Conservation (phyloP, 2,329 filamentous ascomycete species). For the Rutstroemia sp. region DNA sequence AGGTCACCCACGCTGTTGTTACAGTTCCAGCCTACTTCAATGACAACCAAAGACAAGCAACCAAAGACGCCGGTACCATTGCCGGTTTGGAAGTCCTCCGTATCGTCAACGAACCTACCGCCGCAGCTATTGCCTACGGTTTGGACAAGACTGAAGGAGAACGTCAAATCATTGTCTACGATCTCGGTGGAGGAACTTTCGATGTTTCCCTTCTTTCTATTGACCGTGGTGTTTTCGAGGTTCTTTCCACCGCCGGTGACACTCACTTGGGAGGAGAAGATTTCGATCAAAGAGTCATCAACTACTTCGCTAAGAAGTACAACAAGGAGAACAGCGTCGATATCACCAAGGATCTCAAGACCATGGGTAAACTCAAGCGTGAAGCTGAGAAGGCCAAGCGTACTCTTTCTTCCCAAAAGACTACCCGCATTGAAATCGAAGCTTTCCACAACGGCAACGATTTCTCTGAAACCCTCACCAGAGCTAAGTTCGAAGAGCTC, state of each 20-base stretch:
- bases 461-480: constrained; percentile 94
- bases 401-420: constrained; percentile 92
- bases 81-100: constrained; percentile 95
- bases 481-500: constrained; percentile 97
- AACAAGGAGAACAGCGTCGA: constrained; percentile 35
- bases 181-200: constrained; percentile 99
- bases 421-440: constrained; percentile 97
- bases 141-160: constrained; percentile 96
- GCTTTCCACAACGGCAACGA: constrained; percentile 97
- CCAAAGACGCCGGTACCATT: constrained; percentile 98
- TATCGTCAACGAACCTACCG: constrained; percentile 99
- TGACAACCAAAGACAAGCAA: constrained; percentile 99
- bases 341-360: constrained; percentile 76
- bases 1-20: constrained; percentile 97
- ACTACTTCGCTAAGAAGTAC: constrained; percentile 97
- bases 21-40: constrained; percentile 99
- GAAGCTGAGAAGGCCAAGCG: constrained; percentile 99
- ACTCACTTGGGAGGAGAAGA: constrained; percentile 94
- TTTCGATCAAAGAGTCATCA: constrained; percentile 92
- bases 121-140: constrained; percentile 96
- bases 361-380: constrained; percentile 90
- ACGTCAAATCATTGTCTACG: constrained; percentile 98
- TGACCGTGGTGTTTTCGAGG: constrained; percentile 98
- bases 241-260: constrained; percentile 96
- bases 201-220: constrained; percentile 99